Percentiles rank a stretch among this genome's conserved stretches.
These are phyloP conservation scores for Candida berthetii DNA, from an alignment of 805 yeast species.

Conservation along the genomic window DNA sequence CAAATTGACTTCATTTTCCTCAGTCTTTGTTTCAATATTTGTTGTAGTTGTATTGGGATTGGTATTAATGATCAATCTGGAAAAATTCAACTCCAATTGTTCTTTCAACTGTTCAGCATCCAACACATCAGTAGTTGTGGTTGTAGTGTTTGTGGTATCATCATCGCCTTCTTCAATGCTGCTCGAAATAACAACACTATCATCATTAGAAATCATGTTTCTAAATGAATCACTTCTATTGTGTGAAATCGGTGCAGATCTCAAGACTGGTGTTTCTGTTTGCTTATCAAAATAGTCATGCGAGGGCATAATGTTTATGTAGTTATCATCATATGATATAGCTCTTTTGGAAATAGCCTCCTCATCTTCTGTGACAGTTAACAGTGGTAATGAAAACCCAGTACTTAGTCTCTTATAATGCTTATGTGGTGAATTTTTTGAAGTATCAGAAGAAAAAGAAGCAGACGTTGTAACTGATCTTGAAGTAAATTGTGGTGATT, in stretches of 20 bases:
- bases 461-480: neutral
- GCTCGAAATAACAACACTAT: constrained; percentile 15
- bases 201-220: constrained; percentile 15
- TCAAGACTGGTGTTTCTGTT: no score
- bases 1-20: constrained; percentile 2
- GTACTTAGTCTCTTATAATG: constrained; percentile 19
- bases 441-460: neutral
- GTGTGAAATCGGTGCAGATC: no score
- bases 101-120: constrained; percentile 11
- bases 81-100: constrained; percentile 14
- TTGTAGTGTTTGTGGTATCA: constrained; percentile 1
- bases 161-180: constrained; percentile 4
- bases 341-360: constrained; percentile 1
- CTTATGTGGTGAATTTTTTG: constrained; percentile 1
- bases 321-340: constrained; percentile 17
- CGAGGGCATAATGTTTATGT: constrained; percentile 7
- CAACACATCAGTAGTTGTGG: neutral
- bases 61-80: constrained; percentile 3
- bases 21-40: neutral
- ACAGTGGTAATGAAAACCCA: constrained; percentile 19
- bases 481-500: neutral
- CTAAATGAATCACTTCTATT: no score
- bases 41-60: neutral
- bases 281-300: neutral
- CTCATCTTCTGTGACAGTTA: constrained; percentile 21